Conservation (phyloP, 2,329 filamentous ascomycete genomes). For the Dactylonectria macrodidyma region DNA sequence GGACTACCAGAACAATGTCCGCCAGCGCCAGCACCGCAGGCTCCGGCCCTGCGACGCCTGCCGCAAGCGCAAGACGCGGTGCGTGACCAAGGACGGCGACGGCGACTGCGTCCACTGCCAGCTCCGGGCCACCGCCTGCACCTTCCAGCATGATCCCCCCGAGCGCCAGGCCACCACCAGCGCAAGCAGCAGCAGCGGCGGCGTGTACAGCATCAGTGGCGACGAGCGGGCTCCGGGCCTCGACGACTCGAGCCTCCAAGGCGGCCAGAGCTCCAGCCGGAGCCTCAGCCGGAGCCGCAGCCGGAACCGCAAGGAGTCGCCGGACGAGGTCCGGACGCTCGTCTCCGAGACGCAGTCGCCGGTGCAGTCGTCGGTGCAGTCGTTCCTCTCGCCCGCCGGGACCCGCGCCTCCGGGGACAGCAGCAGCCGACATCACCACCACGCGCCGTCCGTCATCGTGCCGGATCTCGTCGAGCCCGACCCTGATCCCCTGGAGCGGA, state of each 20-base stretch:
- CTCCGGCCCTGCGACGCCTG: conserved; percentile 52
- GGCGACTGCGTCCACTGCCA: conserved; percentile 49
- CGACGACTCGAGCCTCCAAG: too few species aligned
- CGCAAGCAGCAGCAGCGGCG: conserved; percentile 38
- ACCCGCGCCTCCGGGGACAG: too few species aligned
- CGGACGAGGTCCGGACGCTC: too few species aligned
- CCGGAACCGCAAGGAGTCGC: too few species aligned
- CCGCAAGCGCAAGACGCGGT: conserved; percentile 52
- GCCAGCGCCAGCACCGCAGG: conserved; percentile 49
- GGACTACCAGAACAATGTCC: conserved; percentile 49
- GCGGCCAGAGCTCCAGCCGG: too few species aligned
- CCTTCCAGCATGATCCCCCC: conserved; percentile 50
- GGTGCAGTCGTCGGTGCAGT: too few species aligned
- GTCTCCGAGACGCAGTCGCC: too few species aligned
- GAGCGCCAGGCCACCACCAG: conserved; percentile 42
- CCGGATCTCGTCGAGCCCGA: conserved; percentile 33
- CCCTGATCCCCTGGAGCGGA: too few species aligned
- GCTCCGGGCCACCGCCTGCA: conserved; percentile 46
- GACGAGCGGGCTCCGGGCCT: too few species aligned
- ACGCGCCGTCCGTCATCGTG: conserved; percentile 36
- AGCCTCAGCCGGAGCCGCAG: too few species aligned
- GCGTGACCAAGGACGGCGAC: conserved; percentile 50
- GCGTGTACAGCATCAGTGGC: too few species aligned
- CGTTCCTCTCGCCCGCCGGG: too few species aligned
- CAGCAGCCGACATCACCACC: conserved; percentile 21